Percentiles rank a stretch among this genome's conserved stretches.
Evolutionary conservation across 1,284 basidiomycete genomes (phyloP).

Genomic region (Microbotryomycetes sp.): DNA sequence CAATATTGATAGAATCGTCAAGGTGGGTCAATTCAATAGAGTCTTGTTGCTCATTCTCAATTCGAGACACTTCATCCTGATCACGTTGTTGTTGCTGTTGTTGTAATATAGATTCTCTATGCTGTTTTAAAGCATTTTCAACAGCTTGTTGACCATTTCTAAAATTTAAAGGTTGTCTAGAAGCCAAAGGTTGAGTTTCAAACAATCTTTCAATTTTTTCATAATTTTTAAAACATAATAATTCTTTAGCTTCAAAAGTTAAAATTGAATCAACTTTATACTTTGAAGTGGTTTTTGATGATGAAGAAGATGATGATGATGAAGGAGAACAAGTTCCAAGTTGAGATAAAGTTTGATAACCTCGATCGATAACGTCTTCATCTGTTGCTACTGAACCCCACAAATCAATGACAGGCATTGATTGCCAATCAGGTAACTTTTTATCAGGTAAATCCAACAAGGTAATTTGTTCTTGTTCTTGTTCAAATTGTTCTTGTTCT

Average conservation of each 20-base stretch:
- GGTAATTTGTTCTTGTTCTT: conserved; percentile 31
- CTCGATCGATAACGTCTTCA: conserved; percentile 47
- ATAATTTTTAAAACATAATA: conserved; percentile 42
- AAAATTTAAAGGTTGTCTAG: background rate
- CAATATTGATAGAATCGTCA: too few relatives aligned
- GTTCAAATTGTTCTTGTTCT: conserved; percentile 31
- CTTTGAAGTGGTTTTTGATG: too few relatives aligned
- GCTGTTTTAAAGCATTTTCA: too few relatives aligned
- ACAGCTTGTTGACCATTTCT: too few relatives aligned
- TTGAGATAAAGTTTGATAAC: conserved; percentile 35
- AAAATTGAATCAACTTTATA: conserved; percentile 20
- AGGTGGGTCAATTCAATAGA: too few relatives aligned
- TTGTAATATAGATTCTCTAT: too few relatives aligned
- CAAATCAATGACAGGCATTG: conserved; percentile 62
- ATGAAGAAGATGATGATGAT: too few relatives aligned
- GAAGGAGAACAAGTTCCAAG: conserved; percentile 35
- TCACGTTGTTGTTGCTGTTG: background rate
- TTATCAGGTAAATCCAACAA: conserved; percentile 56
- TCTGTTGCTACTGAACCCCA: conserved; percentile 54
- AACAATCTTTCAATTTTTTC: conserved; percentile 16
- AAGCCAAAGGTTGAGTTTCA: conserved; percentile 17
- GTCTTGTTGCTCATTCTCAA: too few relatives aligned
- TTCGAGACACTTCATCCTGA: too few relatives aligned
- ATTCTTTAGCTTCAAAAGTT: conserved; percentile 42
- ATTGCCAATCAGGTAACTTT: conserved; percentile 52